Evolutionary conservation across 2,329 filamentous ascomycete species (phyloP).

Genomic region (Dothistroma pini): DNA sequence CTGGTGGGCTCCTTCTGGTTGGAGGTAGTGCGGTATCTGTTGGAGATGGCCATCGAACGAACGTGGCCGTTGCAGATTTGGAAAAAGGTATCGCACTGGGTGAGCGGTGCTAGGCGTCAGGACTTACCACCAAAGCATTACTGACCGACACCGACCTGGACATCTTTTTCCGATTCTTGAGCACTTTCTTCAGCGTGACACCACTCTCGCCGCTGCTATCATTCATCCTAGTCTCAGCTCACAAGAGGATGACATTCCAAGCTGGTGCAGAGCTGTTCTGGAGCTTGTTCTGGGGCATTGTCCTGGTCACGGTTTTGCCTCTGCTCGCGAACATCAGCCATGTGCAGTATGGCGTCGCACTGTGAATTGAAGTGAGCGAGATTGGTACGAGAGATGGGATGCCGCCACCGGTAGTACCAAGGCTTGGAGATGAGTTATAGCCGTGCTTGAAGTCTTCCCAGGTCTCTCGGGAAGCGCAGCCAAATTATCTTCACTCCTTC

Average conservation of each 20-base stretch:
- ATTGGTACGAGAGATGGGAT: not conserved
- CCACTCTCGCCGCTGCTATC: conserved; percentile 12
- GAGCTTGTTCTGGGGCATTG: conserved; percentile 10
- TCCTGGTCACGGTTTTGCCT: not conserved
- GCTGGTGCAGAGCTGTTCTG: conserved; percentile 6
- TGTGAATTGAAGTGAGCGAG: not conserved
- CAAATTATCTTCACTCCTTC: not conserved
- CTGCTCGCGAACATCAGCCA: not conserved
- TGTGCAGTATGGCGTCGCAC: not conserved
- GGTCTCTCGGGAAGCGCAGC: not conserved
- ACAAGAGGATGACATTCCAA: conserved; percentile 16
- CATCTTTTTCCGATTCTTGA: conserved; percentile 1
- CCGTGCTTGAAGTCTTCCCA: not conserved
- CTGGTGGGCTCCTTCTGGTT: conserved; percentile 5
- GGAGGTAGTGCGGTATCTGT: not conserved
- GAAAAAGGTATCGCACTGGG: not conserved
- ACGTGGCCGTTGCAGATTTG: not conserved
- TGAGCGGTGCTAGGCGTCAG: not conserved
- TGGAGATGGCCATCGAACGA: not conserved
- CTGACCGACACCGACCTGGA: conserved; percentile 2
- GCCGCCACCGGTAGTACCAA: not conserved
- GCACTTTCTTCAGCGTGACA: conserved; percentile 4
- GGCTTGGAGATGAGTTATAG: not conserved
- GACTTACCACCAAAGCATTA: not conserved
- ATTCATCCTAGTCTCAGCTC: conserved; percentile 18